Base-by-base conservation (phyloP, 139 green algal genomes). In the Yamagishiella unicocca region DNA sequence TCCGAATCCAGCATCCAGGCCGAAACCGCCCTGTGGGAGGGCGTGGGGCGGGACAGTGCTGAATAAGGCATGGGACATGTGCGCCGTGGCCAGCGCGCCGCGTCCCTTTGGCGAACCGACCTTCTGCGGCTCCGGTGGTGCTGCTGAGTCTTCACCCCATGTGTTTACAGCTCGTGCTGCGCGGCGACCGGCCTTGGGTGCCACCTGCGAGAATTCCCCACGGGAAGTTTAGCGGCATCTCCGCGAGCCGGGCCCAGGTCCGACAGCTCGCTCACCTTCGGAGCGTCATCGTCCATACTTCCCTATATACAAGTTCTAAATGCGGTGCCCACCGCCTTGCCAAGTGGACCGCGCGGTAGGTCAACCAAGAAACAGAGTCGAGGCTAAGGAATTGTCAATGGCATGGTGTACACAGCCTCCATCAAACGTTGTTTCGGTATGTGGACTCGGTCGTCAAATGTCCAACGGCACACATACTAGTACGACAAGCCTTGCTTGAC, bases 81-180 rank as follows among this genome's bases (percentile, higher is more conserved):
- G 9, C 12, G 29, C n/a, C n/a, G n/a, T n/a, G n/a, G n/a, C n/a
- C 35, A 4, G 7, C 21, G 31, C 4, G 6, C 21, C 33, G 53
- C 5, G 4, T 0, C 21, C 24, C 14, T 7, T 17, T 0, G 1
- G 14, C 1, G 40, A 0, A 54, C 64, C 5, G 0, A 86, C 80
- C 80, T 86, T 77, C 24, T 77, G 62, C 0, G 67, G 38, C 43
- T 77, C 80, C 4, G 80, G 80, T 38, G 80, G 80, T 38, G 43
- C 42, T 27, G 62, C 4, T 2, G 80, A 77, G 9, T 86, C 80
- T 54, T 86, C 80, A n/a, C 80, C 80, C 80, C 80, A 86, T 12
- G 33, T 76, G 25, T 77, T 77, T 14, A 74, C 80, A 2, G 40
- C 24, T 4, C 80, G 43, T 19, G 29, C 80, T 25, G 80, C 80